Evolutionary conservation across 805 yeast species (phyloP), one percentile per base, ranked within the genome.

Genomic region (Lipomyces chichibuensis): DNA sequence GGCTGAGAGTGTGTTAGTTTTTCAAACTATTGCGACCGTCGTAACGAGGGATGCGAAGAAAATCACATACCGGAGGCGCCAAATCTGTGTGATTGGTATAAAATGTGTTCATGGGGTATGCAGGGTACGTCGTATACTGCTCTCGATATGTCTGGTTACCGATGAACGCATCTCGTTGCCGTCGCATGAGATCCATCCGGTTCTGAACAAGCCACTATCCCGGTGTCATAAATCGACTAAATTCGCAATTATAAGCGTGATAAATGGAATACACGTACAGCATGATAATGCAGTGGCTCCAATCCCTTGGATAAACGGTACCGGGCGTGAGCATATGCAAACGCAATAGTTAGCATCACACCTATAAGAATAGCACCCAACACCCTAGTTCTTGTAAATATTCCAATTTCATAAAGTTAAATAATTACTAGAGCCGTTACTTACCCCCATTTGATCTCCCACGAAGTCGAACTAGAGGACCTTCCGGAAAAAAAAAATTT

Each of bases 381-480:
- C 29, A 67, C 58, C 6, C 70, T 66, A 33, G 9, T 5, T 39
- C 23, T 11, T 6, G 25, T 23, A 17, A 27, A 6, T 17, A 54
- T 14, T 29, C 14, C 35, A 9, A 27, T 11, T 25, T 14, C 58
- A 23, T 58, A 9, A 7, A 17, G 6, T n/a, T 14, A 5, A 23
- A 6, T 25, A 25, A 7, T 7, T 25, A n/a, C 32, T 23, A 27
- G 2, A 11, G 8, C 7, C 3, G 49, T 51, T 51, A 62, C 69
- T 27, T 65, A 67, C 70, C 69, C 70, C 70, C 70, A 67, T 59
- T 67, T 67, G 39, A 59, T 55, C 35, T 65, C 62, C 70, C 70
- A 67, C 17, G 63, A n/a, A 13, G 51, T 32, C 8, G 56, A 7
- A 46, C 57, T 60, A 1, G 23, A 35, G 63, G 53, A 55, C 70